These are phyloP conservation scores for Moesziomyces antarcticus DNA, from an alignment of 1,284 basidiomycete genomes.

Conservation along the genomic window DNA sequence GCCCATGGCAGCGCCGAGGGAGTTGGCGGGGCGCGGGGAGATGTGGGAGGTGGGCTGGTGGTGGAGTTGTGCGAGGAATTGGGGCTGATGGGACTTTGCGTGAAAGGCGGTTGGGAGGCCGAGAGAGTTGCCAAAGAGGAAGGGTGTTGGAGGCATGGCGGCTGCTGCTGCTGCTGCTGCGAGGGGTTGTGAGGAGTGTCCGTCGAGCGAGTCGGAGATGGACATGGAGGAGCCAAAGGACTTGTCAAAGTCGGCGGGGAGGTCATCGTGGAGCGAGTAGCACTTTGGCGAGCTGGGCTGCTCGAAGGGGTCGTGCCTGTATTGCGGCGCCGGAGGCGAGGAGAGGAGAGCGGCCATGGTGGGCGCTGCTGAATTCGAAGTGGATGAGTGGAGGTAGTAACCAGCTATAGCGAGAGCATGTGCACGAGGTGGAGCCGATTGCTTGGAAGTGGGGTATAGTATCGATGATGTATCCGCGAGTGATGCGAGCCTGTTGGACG, in stretches of 20 bases:
- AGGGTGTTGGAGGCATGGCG: constrained; percentile 13
- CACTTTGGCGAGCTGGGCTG: constrained; percentile 50
- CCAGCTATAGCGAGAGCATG: too few species aligned
- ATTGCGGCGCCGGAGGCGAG: constrained; percentile 33
- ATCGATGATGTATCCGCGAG: too few species aligned
- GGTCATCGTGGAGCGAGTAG: constrained; percentile 38
- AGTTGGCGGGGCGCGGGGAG: constrained; percentile 15
- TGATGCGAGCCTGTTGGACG: too few species aligned
- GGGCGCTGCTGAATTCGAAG: background rate
- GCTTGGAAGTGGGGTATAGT: too few species aligned
- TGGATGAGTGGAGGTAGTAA: background rate
- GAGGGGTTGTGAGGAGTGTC: constrained; percentile 20
- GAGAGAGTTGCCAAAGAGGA: constrained; percentile 21
- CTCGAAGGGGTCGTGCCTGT: constrained; percentile 48
- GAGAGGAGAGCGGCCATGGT: constrained; percentile 47
- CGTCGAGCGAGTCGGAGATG: constrained; percentile 61
- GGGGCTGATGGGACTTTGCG: constrained; percentile 29
- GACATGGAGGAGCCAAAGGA: constrained; percentile 67
- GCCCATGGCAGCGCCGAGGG: constrained; percentile 54
- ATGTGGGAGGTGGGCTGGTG: constrained; percentile 8
- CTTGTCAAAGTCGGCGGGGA: constrained; percentile 61
- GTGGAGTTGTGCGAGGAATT: constrained; percentile 8
- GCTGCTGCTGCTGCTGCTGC: constrained; percentile 8
- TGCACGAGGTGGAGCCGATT: too few species aligned
- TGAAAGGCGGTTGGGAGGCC: constrained; percentile 24